Conservation (phyloP, 2,329 filamentous ascomycete species). For the Chrysoporthe puriensis region DNA sequence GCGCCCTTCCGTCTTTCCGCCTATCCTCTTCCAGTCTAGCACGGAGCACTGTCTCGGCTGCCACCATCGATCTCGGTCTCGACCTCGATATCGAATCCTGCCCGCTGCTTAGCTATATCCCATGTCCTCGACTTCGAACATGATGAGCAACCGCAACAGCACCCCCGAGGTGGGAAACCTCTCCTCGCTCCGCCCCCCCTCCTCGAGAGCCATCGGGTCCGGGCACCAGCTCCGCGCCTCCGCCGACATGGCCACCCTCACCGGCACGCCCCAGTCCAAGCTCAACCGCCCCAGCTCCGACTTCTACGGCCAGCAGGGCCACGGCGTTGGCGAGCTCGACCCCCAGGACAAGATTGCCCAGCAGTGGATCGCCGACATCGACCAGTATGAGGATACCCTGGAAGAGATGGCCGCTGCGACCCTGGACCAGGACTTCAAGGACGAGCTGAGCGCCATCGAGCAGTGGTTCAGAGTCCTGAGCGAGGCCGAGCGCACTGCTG, state of each 20-base stretch:
- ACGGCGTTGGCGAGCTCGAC: constrained; percentile 73
- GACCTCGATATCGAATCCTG: constrained; percentile 19
- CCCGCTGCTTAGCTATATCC: constrained; percentile 44
- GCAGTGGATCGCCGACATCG: constrained; percentile 98
- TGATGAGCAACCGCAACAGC: constrained; percentile 89
- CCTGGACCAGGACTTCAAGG: constrained; percentile 99
- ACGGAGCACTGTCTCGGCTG: constrained; percentile 28
- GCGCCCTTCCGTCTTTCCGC: constrained; percentile 30
- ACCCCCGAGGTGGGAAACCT: constrained; percentile 88
- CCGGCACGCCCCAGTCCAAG: constrained; percentile 65
- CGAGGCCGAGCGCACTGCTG: constrained; percentile 93
- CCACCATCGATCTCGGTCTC: constrained; percentile 20
- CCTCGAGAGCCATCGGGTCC: constrained; percentile 75
- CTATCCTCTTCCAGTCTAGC: constrained; percentile 24
- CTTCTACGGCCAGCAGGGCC: constrained; percentile 79
- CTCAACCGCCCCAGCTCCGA: constrained; percentile 94
- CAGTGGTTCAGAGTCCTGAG: constrained; percentile 99
- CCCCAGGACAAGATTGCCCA: constrained; percentile 91
- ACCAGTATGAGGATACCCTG: constrained; percentile 97
- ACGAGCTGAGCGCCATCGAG: constrained; percentile 97
- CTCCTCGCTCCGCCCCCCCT: constrained; percentile 80
- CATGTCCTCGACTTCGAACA: constrained; percentile 61
- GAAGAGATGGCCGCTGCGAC: constrained; percentile 99
- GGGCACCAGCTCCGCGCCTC: constrained; percentile 90
- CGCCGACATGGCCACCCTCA: constrained; percentile 89